A percentile compares a stretch with the other conserved stretches of the same genome.
phyloP scores from a whole-genome alignment of 495 filamentous ascomycete genomes.

The Pseudevernia furfuracea region DNA sequence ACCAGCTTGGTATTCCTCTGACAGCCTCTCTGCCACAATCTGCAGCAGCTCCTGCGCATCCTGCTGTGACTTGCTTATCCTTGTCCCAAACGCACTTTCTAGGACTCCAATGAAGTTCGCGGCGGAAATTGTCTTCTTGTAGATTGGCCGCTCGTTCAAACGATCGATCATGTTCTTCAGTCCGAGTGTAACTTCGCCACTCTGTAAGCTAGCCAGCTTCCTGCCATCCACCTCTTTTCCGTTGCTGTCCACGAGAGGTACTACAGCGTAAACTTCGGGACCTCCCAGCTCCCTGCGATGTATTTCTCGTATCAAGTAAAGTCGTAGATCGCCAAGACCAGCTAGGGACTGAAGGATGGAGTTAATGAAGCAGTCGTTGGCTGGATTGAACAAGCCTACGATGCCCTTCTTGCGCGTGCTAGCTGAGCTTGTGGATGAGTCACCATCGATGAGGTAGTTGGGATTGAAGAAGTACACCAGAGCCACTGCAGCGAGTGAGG shows the following conservation, averaged over 20 bases:
- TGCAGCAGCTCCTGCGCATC: slow-evolving; percentile 99
- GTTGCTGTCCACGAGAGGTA: slow-evolving; percentile 41
- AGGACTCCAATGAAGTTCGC: slow-evolving; percentile 67
- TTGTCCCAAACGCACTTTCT: slow-evolving; percentile 78
- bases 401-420: slow-evolving; percentile 73
- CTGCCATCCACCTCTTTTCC: slow-evolving; percentile 48
- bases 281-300: slow-evolving; percentile 75
- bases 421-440: slow-evolving; percentile 49
- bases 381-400: slow-evolving; percentile 82
- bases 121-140: slow-evolving; percentile 88
- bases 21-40: slow-evolving; percentile 81
- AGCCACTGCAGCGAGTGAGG: slow-evolving; percentile 91
- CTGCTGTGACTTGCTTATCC: slow-evolving; percentile 89
- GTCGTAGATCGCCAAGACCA: slow-evolving; percentile 82
- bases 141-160: slow-evolving; percentile 91
- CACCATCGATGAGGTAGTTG: slow-evolving; percentile 85
- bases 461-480: slow-evolving; percentile 95
- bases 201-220: slow-evolving; percentile 67
- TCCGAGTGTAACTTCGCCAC: slow-evolving; percentile 74
- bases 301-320: slow-evolving; percentile 82
- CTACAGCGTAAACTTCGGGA: slow-evolving; percentile 56
- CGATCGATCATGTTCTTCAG: slow-evolving; percentile 86
- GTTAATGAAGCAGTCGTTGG: slow-evolving; percentile 99
- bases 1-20: slow-evolving; percentile 88
- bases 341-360: slow-evolving; percentile 90